Base-by-base conservation (phyloP, 2,329 filamentous ascomycete species). In the Karstenula rhodostoma region DNA sequence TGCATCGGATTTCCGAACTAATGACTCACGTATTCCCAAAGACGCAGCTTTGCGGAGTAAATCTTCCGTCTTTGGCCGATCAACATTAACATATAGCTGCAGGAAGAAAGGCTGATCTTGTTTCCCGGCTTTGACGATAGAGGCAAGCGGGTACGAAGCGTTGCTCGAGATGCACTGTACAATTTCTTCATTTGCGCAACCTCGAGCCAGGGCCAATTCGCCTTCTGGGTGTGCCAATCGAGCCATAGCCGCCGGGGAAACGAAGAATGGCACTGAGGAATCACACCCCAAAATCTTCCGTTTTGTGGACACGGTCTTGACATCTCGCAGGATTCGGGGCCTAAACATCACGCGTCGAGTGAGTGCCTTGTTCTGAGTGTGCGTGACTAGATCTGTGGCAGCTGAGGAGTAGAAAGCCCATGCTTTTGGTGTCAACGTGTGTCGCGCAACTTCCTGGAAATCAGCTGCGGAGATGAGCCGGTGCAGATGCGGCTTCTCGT, bases 401-500 rank as follows among this genome's bases (percentile, higher is more conserved):
- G 81, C 84, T 1, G 80, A 82, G n/a, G 77, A 79, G 69, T 84
- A 85, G 61, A 80, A 81, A 0, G 77, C 79, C 77, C 78, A 81
- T 42, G 78, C 76, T 62, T 81, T 80, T 52, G 73, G 71, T 9
- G 69, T 73, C 33, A 78, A 64, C 1, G 73, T 77, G 12, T 71
- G 68, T 25, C 71, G 64, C 6, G 81, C 80, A 9, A 79, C 75
- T 4, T 74, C 66, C 62, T 82, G 79, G 59, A 83, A 82, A 65
- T 82, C 81, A 69, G 17, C 74, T 69, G 59, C 76, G 79, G 49
- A 82, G 82, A 67, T 3, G 76, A 70, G 25, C 69, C 62, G 42
- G 42, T 44, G 42, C 1, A 82, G 70, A 1, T 76, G 69, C 1
- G 80, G 79, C 59, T 79, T 81, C 33, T 50, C 56, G 17, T 46